These are phyloP conservation scores for Amanita pallidorosea DNA, from an alignment of 768 basidiomycete species.

Conservation along the genomic window DNA sequence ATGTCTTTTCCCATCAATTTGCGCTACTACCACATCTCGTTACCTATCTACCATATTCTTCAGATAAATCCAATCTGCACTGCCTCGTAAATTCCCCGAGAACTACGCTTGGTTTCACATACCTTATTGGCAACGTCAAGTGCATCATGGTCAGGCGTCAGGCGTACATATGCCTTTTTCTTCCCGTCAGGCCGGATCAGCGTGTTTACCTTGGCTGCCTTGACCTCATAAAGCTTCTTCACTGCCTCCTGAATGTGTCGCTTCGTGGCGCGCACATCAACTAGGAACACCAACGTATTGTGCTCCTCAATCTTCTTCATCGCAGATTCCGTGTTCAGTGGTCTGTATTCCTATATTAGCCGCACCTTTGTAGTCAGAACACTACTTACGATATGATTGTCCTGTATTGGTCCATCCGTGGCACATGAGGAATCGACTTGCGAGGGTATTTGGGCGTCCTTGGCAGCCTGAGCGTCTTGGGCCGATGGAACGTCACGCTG, in stretches of 20 bases:
- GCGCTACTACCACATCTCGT: background rate
- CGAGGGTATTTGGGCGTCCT: slow-evolving; percentile 92
- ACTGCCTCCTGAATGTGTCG: slow-evolving; percentile 99
- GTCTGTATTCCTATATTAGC: slow-evolving; percentile 26
- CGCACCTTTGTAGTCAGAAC: background rate
- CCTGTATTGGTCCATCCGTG: slow-evolving; percentile 94
- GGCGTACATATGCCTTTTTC: slow-evolving; percentile 98
- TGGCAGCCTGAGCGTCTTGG: slow-evolving; percentile 80
- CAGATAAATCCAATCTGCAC: slow-evolving; percentile 89
- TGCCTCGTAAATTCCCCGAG: slow-evolving; percentile 1
- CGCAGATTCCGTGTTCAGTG: slow-evolving; percentile 90
- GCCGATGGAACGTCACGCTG: slow-evolving; percentile 90
- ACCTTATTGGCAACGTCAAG: slow-evolving; percentile 98
- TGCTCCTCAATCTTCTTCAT: slow-evolving; percentile 99
- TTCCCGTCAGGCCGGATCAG: slow-evolving; percentile 97
- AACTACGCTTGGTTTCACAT: background rate
- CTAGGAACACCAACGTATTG: slow-evolving; percentile 98
- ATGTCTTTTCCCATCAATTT: background rate
- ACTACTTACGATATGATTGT: slow-evolving; percentile 76
- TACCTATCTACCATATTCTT: slow-evolving; percentile 11
- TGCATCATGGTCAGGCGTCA: slow-evolving; percentile 94
- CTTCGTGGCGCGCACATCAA: slow-evolving; percentile 94
- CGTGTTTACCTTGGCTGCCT: slow-evolving; percentile 95
- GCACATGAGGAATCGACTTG: slow-evolving; percentile 85
- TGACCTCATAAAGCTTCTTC: slow-evolving; percentile 97